Conservation (phyloP, 441 rosid genomes). For the Euphorbia schlechtendalii region DNA sequence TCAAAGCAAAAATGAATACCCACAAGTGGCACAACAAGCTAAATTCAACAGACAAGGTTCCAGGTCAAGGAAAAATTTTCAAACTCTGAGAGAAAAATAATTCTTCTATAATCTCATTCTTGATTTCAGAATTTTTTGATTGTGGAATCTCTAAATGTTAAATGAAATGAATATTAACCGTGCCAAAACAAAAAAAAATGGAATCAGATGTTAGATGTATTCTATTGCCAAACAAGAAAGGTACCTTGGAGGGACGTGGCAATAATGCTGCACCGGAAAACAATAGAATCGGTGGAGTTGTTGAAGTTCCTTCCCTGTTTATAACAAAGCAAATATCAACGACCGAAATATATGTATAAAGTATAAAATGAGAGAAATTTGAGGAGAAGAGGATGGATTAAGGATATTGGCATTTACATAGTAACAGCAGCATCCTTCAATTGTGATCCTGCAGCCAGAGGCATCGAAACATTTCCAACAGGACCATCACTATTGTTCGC, state of each 20-base stretch:
- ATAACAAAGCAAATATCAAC: conserved; percentile 14
- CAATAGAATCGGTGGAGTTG: conserved; percentile 31
- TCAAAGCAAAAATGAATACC: too few relatives aligned
- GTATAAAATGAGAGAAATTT: background rate
- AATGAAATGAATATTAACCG: background rate
- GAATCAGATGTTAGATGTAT: background rate
- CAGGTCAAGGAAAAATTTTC: background rate
- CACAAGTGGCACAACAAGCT: background rate
- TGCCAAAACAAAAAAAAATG: background rate
- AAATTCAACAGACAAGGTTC: background rate
- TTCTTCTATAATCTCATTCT: background rate
- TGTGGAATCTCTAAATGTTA: background rate
- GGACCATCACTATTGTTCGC: conserved; percentile 19
- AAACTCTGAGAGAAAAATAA: background rate
- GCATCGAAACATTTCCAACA: conserved; percentile 16
- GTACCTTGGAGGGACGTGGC: conserved; percentile 60
- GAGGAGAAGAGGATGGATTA: background rate
- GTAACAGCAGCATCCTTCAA: conserved; percentile 21
- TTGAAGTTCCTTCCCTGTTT: conserved; percentile 45
- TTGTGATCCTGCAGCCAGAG: conserved; percentile 22
- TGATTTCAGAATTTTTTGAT: background rate
- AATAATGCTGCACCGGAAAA: conserved; percentile 51
- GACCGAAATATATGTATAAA: conserved; percentile 1
- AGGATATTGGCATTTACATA: conserved; percentile 29
- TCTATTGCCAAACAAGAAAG: conserved; percentile 4